These are phyloP conservation scores for Hypoxylon sp. DNA, from an alignment of 2,329 filamentous ascomycete species.

Conservation along the genomic window DNA sequence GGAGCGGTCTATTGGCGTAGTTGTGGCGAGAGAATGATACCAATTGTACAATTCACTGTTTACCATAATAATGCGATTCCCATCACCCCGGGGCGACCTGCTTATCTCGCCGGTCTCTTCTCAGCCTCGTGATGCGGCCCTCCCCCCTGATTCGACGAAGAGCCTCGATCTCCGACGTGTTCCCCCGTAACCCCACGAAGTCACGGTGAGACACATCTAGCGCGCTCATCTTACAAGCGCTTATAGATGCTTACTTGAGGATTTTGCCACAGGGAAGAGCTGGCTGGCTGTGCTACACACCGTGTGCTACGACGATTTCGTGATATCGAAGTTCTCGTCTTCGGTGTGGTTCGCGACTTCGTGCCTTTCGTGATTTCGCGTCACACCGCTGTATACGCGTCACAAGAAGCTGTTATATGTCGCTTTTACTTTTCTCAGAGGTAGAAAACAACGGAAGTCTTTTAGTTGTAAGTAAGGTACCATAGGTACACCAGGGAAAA, in stretches of 20 bases:
- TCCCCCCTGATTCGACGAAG: background rate
- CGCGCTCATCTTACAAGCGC: slow-evolving; percentile 6
- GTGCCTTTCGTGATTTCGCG: background rate
- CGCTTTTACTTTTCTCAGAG: background rate
- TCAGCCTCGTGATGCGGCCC: background rate
- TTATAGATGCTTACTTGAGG: slow-evolving; percentile 13
- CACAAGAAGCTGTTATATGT: slow-evolving; percentile 3
- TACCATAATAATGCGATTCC: background rate
- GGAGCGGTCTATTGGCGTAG: background rate
- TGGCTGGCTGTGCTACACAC: slow-evolving; percentile 11
- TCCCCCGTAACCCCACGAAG: background rate
- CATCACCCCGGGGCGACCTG: background rate
- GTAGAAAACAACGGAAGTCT: background rate
- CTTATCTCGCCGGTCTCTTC: background rate
- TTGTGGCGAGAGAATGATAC: background rate
- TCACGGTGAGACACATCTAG: background rate
- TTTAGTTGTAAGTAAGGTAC: background rate
- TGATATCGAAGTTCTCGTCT: slow-evolving; percentile 4
- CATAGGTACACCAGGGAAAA: background rate
- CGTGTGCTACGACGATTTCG: background rate
- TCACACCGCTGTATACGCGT: slow-evolving; percentile 12
- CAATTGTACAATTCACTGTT: background rate
- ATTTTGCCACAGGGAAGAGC: background rate
- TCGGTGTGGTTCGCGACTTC: slow-evolving; percentile 5
- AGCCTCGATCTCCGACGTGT: background rate